Evolutionary conservation across 225 moss, liverwort and hornwort species (phyloP).

Genomic region (Ulota crispa): DNA sequence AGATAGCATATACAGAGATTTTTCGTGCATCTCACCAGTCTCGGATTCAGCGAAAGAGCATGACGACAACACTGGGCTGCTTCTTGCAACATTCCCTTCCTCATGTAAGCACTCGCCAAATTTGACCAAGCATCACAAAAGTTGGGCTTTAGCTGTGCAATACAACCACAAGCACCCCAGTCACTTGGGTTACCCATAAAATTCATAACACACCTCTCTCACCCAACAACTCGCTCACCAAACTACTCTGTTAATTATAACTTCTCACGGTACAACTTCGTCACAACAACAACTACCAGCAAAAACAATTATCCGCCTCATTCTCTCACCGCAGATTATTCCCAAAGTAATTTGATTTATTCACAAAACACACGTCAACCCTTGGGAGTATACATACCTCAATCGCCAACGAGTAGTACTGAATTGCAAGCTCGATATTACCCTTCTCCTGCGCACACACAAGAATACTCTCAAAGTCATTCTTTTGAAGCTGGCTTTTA

Average conservation of each 20-base stretch:
- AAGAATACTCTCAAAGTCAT: slow-evolving; percentile 21
- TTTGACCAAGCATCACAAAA: slow-evolving; percentile 99
- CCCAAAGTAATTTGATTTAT: not conserved
- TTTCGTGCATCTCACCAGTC: slow-evolving; percentile 60
- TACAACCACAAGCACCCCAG: slow-evolving; percentile 7
- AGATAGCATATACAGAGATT: not conserved
- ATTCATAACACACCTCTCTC: not conserved
- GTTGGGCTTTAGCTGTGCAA: slow-evolving; percentile 78
- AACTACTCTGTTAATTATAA: not conserved
- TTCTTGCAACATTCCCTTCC: slow-evolving; percentile 90
- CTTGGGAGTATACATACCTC: slow-evolving; percentile 52
- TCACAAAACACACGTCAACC: not conserved
- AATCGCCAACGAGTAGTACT: slow-evolving; percentile 86
- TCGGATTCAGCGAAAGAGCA: slow-evolving; percentile 83
- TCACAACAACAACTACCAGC: not conserved
- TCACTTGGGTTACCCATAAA: not conserved
- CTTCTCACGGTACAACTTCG: not conserved
- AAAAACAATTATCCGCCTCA: not conserved
- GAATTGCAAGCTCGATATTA: slow-evolving; percentile 92
- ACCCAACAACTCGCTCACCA: not conserved
- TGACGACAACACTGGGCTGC: slow-evolving; percentile 96
- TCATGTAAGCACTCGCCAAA: slow-evolving; percentile 99
- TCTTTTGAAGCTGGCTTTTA: not conserved
- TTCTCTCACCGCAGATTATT: not conserved
- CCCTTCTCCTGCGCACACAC: slow-evolving; percentile 87